Base-by-base conservation (phyloP, 164 flowering plant genomes). In the Vitis riparia region DNA sequence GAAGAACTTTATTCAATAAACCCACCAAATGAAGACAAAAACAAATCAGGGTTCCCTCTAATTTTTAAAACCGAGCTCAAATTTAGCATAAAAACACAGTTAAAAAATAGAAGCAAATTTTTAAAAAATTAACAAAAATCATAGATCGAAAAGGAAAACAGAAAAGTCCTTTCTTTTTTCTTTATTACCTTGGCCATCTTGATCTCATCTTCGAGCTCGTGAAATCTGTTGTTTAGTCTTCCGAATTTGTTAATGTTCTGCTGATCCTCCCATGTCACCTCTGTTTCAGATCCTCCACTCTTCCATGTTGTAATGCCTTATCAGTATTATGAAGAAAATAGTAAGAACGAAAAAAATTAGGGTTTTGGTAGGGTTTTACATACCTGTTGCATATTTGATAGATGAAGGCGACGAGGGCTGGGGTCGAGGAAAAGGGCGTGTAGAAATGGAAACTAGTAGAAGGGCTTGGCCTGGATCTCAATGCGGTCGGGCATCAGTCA, bases 261-360 rank as follows among this genome's bases (percentile, higher is more conserved):
- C 84, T 95, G 99, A 76, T 95, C 99, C 65, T 91, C 99, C 99
- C 99, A 95, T 10, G 99, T 95, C n/a, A 95, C 99, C 76, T 86
- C 91, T 58, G 81, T 83, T 10, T 92, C 93, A 29, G 95, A 85
- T 74, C 88, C 93, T 59, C 81, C 82, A 2, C 85, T 82, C 91
- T 85, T 65, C 63, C 44, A 37, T 0, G 44, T 37, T 6, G 44
- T 37, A 6, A 37, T 3, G 7, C 44, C 7, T 37, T 37, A 6
- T 37, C 44, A 37, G 44, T 3, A 37, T 37, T 37, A 37, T 37
- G 44, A 3, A 37, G 44, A 72, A 50, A 63, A 17, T 10, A 52
- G 17, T 49, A 5, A 9, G 9, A 29, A 51, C 11, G 7, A 14
- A 53, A 53, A 53, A 12, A 53, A 53, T 13, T 23, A 14, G 56